phyloP scores from a whole-genome alignment of 352 stramenopile genomes.

The Bremia lactucae region DNA sequence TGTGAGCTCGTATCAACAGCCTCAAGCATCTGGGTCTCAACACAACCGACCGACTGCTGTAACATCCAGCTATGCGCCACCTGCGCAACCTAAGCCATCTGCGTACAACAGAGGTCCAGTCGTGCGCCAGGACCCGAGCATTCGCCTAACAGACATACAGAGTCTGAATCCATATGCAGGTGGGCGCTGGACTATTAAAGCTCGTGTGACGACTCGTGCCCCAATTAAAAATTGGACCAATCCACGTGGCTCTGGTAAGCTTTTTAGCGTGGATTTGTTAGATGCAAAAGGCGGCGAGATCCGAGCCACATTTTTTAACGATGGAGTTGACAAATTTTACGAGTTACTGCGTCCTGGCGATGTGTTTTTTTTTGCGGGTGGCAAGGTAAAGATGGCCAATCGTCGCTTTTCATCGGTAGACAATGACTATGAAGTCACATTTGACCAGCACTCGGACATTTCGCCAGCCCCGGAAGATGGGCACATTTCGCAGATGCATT shows the following conservation, averaged over 20 bases:
- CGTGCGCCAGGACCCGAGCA: conserved; percentile 71
- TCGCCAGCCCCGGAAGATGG: conserved; percentile 79
- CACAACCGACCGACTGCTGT: conserved; percentile 19
- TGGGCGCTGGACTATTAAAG: conserved; percentile 93
- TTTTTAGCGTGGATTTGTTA: conserved; percentile 95
- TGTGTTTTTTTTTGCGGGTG: conserved; percentile 93
- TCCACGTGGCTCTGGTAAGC: conserved; percentile 89
- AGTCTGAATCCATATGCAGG: conserved; percentile 92
- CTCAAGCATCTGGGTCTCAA: conserved; percentile 14
- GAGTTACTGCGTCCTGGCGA: conserved; percentile 73
- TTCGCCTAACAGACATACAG: conserved; percentile 73
- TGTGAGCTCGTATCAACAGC: conserved; percentile 26
- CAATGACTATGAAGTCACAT: conserved; percentile 97
- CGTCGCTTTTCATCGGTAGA: conserved; percentile 95
- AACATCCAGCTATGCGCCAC: conserved; percentile 18
- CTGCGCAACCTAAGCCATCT: conserved; percentile 19
- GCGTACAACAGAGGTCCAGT: conserved; percentile 69
- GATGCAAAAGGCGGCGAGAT: conserved; percentile 94
- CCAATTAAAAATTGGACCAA: conserved; percentile 96
- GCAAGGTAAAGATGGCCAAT: conserved; percentile 95
- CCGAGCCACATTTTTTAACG: conserved; percentile 97
- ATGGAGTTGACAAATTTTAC: conserved; percentile 96
- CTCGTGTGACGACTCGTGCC: conserved; percentile 87
- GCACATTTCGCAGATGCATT: conserved; percentile 85
- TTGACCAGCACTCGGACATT: conserved; percentile 94